Conservation (phyloP, 1,139 yeast species). For the Neolecta irregularis region DNA sequence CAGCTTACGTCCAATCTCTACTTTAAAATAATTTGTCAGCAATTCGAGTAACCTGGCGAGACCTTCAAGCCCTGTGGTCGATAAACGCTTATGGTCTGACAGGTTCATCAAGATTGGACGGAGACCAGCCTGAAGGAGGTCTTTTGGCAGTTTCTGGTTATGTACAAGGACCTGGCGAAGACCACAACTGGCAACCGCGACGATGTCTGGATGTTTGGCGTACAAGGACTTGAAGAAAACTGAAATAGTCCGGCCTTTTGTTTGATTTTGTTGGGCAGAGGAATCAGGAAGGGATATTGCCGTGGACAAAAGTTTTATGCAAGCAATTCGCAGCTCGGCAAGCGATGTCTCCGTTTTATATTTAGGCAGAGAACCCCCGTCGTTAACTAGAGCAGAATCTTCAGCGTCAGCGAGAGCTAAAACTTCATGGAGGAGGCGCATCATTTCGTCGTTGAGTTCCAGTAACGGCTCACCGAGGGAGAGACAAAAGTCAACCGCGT, state of each 20-base stretch:
- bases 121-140: slow-evolving; percentile 77
- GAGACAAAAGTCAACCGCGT: slow-evolving; percentile 83
- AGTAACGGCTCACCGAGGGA: slow-evolving; percentile 67
- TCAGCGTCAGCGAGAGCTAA: slow-evolving; percentile 93
- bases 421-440: slow-evolving; percentile 73
- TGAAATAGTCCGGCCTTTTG: slow-evolving; percentile 72
- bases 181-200: slow-evolving; percentile 86
- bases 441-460: slow-evolving; percentile 76
- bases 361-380: slow-evolving; percentile 70
- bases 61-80: slow-evolving; percentile 84
- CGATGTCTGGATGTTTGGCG: slow-evolving; percentile 70
- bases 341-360: slow-evolving; percentile 78
- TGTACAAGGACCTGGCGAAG: slow-evolving; percentile 69
- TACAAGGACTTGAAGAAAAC: slow-evolving; percentile 89
- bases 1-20: slow-evolving; percentile 86
- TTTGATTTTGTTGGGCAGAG: slow-evolving; percentile 51
- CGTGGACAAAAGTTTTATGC: slow-evolving; percentile 66
- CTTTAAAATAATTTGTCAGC: slow-evolving; percentile 82
- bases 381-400: slow-evolving; percentile 82
- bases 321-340: slow-evolving; percentile 72
- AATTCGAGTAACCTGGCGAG: slow-evolving; percentile 73
- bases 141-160: slow-evolving; percentile 82
- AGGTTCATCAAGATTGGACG: slow-evolving; percentile 91
- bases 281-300: slow-evolving; percentile 66
- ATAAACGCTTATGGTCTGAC: slow-evolving; percentile 80